Base-by-base conservation (phyloP, 176 grass and related monocot genomes). In the Bothriochloa decipiens region DNA sequence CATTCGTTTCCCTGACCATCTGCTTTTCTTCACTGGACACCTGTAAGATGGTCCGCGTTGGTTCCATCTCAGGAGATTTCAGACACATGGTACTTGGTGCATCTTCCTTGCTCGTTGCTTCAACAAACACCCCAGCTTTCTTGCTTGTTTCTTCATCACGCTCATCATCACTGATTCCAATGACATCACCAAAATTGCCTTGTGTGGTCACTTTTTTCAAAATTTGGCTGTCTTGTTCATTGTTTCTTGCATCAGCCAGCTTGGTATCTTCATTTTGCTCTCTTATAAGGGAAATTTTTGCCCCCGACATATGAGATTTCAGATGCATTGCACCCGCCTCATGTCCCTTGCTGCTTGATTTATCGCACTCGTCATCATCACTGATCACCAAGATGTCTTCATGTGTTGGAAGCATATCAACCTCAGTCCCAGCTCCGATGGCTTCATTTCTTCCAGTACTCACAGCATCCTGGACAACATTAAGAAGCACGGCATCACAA, bases 371-470 rank as follows among this genome's bases (percentile, higher is more conserved):
- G 0, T 88, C 41, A 65, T 65, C 74, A 52, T 78, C 65, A 64
- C 74, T 78, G 66, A 71, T 78, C 80, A 83, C 40, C 41, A 88
- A 6, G 2, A 81, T 7, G n/a, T 72, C 32, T 52, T 83, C 66
- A 64, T 29, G 53, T 32, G 4, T 71, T 88, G 65, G 14, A 74
- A 82, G 72, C 65, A 50, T 36, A 83, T 72, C 29, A 70, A 47
- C 41, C 6, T 18, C 41, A 25, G 33, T 23, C 49, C 65, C 43
- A 78, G 55, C 13, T 71, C 42, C 73, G 72, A 15, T 64, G 23
- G 11, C 55, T 78, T 78, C 68, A 50, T 39, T 83, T 41, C 41
- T 83, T 67, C 7, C 75, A 72, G 25, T 20, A 8, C 20, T 82
- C 62, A 36, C 29, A 11, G 85, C 78, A 76, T 61, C 62, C 72